These are phyloP conservation scores for Leccinum obscurum DNA, from an alignment of 768 basidiomycete genomes.

Conservation along the genomic window DNA sequence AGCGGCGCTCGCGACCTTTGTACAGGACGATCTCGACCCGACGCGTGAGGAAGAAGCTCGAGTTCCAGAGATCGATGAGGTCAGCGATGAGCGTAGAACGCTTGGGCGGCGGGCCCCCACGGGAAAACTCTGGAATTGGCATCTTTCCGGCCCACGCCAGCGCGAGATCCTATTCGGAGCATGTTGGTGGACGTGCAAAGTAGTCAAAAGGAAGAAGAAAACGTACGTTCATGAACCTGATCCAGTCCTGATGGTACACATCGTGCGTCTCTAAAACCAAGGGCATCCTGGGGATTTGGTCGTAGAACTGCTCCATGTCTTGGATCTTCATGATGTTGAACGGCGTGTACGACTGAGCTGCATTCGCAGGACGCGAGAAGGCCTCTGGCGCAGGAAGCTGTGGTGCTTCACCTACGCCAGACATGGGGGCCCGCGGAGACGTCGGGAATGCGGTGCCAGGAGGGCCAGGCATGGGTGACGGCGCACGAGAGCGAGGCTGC, in stretches of 20 bases:
- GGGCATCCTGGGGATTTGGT: slow-evolving; percentile 71
- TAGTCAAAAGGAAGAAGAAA: background rate
- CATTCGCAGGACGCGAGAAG: slow-evolving; percentile 72
- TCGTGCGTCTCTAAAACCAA: slow-evolving; percentile 72
- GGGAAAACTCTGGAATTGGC: slow-evolving; percentile 55
- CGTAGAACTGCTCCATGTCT: slow-evolving; percentile 75
- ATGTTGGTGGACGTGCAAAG: background rate
- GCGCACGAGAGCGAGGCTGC: slow-evolving; percentile 46
- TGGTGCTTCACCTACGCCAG: slow-evolving; percentile 27
- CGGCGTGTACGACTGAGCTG: slow-evolving; percentile 61
- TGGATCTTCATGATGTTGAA: slow-evolving; percentile 73
- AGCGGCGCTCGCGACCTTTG: slow-evolving; percentile 75
- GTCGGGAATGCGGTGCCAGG: slow-evolving; percentile 30
- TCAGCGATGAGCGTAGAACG: slow-evolving; percentile 64
- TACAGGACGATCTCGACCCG: slow-evolving; percentile 81
- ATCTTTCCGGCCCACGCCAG: slow-evolving; percentile 78
- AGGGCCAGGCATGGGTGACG: slow-evolving; percentile 53
- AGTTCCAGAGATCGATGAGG: slow-evolving; percentile 79
- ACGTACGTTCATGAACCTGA: slow-evolving; percentile 71
- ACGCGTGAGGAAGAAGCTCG: slow-evolving; percentile 69
- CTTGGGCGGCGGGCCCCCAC: slow-evolving; percentile 49
- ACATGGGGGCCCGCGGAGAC: slow-evolving; percentile 30
- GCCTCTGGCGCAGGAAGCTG: slow-evolving; percentile 67
- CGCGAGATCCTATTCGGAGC: slow-evolving; percentile 56
- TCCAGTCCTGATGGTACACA: slow-evolving; percentile 78